Percentiles rank a stretch among this genome's conserved stretches.
phyloP scores from a whole-genome alignment of 2,329 filamentous ascomycete species.

The Phyllosticta ampelicida region DNA sequence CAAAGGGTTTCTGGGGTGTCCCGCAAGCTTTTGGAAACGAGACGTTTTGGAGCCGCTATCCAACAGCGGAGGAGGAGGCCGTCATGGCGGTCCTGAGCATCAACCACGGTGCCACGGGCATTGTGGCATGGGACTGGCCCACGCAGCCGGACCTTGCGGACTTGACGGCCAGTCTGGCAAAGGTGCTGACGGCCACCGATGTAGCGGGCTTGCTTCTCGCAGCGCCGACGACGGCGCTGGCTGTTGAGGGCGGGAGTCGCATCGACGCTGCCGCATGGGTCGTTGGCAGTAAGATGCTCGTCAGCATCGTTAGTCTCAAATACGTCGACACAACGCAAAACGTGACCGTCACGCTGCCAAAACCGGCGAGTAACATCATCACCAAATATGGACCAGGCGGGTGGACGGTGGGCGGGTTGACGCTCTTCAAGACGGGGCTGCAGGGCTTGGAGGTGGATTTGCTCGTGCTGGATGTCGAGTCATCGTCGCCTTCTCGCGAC shows the following conservation, averaged over 20 bases:
- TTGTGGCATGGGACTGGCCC: slow-evolving; percentile 41
- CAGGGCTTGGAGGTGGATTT: slow-evolving; percentile 11
- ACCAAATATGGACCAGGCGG: slow-evolving; percentile 13
- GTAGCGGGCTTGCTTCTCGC: slow-evolving; percentile 31
- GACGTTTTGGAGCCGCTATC: slow-evolving; percentile 38
- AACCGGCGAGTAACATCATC: neutral
- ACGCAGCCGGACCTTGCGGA: slow-evolving; percentile 24
- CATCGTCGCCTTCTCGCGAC: too few species aligned
- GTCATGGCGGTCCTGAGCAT: slow-evolving; percentile 39
- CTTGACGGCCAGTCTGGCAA: slow-evolving; percentile 30
- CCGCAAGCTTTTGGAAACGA: slow-evolving; percentile 40
- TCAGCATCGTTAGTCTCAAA: slow-evolving; percentile 30
- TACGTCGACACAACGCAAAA: slow-evolving; percentile 15
- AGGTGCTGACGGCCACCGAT: slow-evolving; percentile 24
- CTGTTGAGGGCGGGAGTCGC: slow-evolving; percentile 13
- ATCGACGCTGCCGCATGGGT: slow-evolving; percentile 36
- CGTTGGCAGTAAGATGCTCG: slow-evolving; percentile 23
- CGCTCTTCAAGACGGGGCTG: slow-evolving; percentile 10
- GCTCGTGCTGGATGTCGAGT: slow-evolving; percentile 5
- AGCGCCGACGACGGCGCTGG: slow-evolving; percentile 18
- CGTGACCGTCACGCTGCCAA: slow-evolving; percentile 14
- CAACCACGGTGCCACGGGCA: slow-evolving; percentile 41
- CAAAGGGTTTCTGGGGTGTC: slow-evolving; percentile 40
- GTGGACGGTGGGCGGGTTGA: slow-evolving; percentile 12
- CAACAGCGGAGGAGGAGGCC: slow-evolving; percentile 35